Base-by-base conservation (phyloP, 352 stramenopile species). In the Phytopythium helicoides region DNA sequence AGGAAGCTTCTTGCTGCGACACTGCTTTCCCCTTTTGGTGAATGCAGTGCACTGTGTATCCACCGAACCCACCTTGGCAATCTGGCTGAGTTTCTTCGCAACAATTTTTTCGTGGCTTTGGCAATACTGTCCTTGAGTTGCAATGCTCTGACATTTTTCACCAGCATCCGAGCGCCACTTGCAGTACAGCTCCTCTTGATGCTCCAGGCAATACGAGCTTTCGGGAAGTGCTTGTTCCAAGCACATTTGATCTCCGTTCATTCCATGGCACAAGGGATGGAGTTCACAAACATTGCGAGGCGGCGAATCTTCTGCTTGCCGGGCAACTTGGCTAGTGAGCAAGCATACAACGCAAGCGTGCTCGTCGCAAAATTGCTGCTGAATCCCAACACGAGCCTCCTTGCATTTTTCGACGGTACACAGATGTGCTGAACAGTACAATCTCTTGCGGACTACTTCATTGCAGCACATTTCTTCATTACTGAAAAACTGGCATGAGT, bases 311-410 rank as follows among this genome's bases (percentile, higher is more conserved):
- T 41, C 25, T 12, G 81, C 76, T 26, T 65, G 6, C 14, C 47
- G 58, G 3, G 67, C 49, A 7, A 42, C 4, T 19, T 64, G 35
- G 8, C 42, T 46, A 18, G 46, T 58, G 38, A 42, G 46, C 5
- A 87, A 46, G 31, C 81, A 91, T 15, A 89, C 56, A 37, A 84
- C 88, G 23, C 81, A 91, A 8, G 64, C 62, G 42, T 91, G 81
- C 8, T 76, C 52, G 9, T 52, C 47, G 25, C 81, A 91, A 51
- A 70, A 86, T 15, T 35, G 28, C 37, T 86, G 64, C 7, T n/a
- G 6, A 5, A 71, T 55, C 11, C 52, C 34, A 14, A 76, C 46
- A 22, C 66, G 50, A 19, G 60, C 58, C 16, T 56, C 64, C n/a
- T 75, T 72, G 64, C 76, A 87, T 10, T 64, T 57, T 7, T 54